Conservation (phyloP, 495 filamentous ascomycete species). For the Aspergillus steynii region DNA sequence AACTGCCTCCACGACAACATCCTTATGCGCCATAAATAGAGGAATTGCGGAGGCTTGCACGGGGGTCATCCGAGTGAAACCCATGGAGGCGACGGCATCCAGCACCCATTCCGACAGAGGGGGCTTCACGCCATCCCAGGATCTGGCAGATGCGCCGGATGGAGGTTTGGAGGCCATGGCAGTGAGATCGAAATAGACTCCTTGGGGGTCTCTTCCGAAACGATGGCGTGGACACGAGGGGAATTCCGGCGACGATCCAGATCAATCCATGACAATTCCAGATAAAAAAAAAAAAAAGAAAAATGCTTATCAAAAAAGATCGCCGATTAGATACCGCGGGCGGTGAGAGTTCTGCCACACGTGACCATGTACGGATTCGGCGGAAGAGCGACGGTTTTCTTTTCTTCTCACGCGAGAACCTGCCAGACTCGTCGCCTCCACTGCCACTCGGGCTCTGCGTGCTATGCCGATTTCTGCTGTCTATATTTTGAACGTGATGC, state of each 20-base stretch:
- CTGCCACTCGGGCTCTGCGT: neutral
- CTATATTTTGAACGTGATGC: neutral
- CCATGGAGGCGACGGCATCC: slow-evolving; percentile 79
- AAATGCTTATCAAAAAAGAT: slow-evolving; percentile 12
- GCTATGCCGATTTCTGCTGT: neutral
- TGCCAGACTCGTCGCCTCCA: neutral
- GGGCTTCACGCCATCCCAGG: slow-evolving; percentile 79
- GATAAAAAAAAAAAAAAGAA: slow-evolving; percentile 8
- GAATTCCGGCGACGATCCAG: neutral
- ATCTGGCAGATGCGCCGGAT: slow-evolving; percentile 47
- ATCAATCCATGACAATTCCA: neutral
- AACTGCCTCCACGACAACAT: slow-evolving; percentile 95
- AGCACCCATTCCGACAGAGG: slow-evolving; percentile 87
- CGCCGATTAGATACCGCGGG: slow-evolving; percentile 27
- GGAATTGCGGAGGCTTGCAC: slow-evolving; percentile 94
- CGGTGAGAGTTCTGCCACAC: slow-evolving; percentile 25
- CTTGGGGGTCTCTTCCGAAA: neutral
- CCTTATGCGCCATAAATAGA: slow-evolving; percentile 88
- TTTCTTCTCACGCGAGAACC: slow-evolving; percentile 6
- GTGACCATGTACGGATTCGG: slow-evolving; percentile 17
- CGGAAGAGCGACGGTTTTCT: slow-evolving; percentile 9
- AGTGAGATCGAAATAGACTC: slow-evolving; percentile 3
- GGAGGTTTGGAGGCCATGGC: slow-evolving; percentile 42
- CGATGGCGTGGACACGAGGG: slow-evolving; percentile 1
- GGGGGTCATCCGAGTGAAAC: slow-evolving; percentile 85